Conservation (phyloP, 148 eudicot genomes). For the Arctostaphylos glauca region DNA sequence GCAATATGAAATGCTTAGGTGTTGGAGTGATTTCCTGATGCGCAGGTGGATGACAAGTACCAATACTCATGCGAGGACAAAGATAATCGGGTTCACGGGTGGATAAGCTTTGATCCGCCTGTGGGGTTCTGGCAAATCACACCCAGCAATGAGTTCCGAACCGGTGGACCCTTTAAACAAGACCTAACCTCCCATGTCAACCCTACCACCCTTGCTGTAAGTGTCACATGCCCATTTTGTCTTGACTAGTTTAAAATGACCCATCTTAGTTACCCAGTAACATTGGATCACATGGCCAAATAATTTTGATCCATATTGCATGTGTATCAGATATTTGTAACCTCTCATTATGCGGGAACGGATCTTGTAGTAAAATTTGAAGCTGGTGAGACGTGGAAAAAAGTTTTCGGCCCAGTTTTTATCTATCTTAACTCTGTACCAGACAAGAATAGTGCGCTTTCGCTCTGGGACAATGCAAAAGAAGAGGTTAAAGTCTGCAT, state of each 20-base stretch:
- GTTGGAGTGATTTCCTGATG: not conserved
- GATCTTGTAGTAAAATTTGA: constrained; percentile 62
- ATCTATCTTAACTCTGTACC: constrained; percentile 62
- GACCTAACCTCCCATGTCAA: constrained; percentile 88
- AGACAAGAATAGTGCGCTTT: constrained; percentile 49
- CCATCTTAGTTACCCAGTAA: not conserved
- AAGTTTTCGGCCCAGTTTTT: constrained; percentile 92
- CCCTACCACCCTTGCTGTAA: constrained; percentile 65
- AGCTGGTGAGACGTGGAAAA: constrained; percentile 82
- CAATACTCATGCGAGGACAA: constrained; percentile 69
- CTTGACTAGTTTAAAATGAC: not conserved
- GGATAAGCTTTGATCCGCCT: constrained; percentile 64
- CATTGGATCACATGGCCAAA: not conserved
- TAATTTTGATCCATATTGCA: not conserved
- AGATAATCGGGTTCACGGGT: constrained; percentile 75
- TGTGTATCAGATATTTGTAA: constrained; percentile 2
- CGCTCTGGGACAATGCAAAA: constrained; percentile 90
- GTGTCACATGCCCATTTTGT: constrained; percentile 16
- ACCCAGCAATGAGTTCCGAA: constrained; percentile 73
- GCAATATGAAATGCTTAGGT: not conserved
- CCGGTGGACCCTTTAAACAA: constrained; percentile 86
- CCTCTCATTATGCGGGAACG: constrained; percentile 72
- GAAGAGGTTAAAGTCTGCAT: constrained; percentile 46
- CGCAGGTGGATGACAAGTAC: constrained; percentile 84
- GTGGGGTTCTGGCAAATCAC: constrained; percentile 84